Conservation (phyloP, 345 rosid species). For the Aquilaria yunnanensis region DNA sequence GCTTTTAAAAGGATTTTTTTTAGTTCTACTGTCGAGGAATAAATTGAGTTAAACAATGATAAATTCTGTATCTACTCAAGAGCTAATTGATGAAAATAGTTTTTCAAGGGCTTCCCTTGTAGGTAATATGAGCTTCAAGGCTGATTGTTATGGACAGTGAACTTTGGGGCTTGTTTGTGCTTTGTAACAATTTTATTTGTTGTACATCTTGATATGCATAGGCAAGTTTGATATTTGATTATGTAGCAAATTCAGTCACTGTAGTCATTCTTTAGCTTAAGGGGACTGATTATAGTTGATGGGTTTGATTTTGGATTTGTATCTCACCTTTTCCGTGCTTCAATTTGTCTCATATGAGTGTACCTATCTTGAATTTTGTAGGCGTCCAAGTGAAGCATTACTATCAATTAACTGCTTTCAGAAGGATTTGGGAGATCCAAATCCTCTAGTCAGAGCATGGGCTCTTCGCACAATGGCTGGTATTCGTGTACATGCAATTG, state of each 20-base stretch:
- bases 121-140: background rate
- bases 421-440: slow-evolving; percentile 93
- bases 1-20: too few species aligned
- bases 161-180: background rate
- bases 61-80: too few species aligned
- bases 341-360: too few species aligned
- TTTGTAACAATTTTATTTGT: background rate
- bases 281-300: background rate
- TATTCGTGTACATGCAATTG: slow-evolving; percentile 76
- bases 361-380: slow-evolving; percentile 20
- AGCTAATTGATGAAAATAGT: too few species aligned
- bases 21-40: too few species aligned
- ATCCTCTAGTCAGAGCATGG: slow-evolving; percentile 94
- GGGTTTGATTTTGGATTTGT: background rate
- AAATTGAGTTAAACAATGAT: too few species aligned
- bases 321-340: background rate
- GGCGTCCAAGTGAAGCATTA: slow-evolving; percentile 98
- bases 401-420: slow-evolving; percentile 92
- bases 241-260: background rate
- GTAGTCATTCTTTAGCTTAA: background rate
- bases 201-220: background rate
- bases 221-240: slow-evolving; percentile 2
- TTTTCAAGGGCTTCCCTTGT: too few species aligned
- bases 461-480: slow-evolving; percentile 99
- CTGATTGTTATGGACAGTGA: background rate